Conservation (phyloP, 2,329 filamentous ascomycete genomes). For the Scleromitrula shiraiana region DNA sequence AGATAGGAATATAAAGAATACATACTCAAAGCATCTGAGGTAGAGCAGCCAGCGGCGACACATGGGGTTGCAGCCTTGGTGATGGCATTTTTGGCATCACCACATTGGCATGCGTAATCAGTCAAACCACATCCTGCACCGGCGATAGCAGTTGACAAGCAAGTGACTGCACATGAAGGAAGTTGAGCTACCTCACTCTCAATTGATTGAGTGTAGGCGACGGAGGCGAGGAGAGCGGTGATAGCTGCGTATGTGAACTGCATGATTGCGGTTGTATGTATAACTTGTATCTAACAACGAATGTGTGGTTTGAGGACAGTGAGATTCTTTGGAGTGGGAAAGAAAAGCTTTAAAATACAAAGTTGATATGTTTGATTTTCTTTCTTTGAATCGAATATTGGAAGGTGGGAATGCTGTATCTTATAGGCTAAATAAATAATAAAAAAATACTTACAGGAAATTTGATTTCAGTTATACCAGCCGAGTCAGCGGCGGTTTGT, state of each 20-base stretch:
- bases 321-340: not conserved
- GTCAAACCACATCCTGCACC: constrained; percentile 14
- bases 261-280: constrained; percentile 13
- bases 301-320: not conserved
- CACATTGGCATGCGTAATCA: constrained; percentile 23
- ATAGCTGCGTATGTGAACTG: constrained; percentile 12
- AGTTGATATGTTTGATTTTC: not conserved
- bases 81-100: constrained; percentile 14
- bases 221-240: constrained; percentile 10
- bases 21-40: constrained; percentile 20
- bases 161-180: constrained; percentile 19
- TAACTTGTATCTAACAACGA: not conserved
- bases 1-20: not conserved
- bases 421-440: constrained; percentile 1
- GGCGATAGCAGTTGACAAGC: constrained; percentile 15
- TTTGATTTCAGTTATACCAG: not conserved
- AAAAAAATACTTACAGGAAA: not conserved
- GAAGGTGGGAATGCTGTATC: not conserved
- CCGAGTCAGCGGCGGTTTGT: not conserved
- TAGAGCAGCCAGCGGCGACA: constrained; percentile 15
- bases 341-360: not conserved
- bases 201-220: constrained; percentile 19
- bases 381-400: not conserved
- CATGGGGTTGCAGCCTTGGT: constrained; percentile 18
- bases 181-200: constrained; percentile 12